phyloP scores from a whole-genome alignment of 495 filamentous ascomycete species.

The Aspergillus cristatus region DNA sequence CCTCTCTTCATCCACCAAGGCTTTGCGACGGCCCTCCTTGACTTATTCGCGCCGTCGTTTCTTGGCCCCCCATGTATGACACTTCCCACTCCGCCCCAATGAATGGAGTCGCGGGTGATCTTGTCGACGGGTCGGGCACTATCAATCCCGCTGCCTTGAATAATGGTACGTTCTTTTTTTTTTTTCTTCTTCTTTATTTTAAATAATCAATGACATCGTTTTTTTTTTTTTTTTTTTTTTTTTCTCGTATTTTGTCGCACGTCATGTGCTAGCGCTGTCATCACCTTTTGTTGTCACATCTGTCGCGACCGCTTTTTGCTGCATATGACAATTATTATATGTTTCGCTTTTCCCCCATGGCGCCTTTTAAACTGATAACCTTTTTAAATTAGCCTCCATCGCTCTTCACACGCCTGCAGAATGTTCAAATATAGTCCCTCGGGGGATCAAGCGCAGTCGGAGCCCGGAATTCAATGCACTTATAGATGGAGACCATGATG shows the following conservation, averaged over 20 bases:
- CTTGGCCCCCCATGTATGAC: slow-evolving; percentile 49
- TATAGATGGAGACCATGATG: slow-evolving; percentile 62
- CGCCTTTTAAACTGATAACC: slow-evolving; percentile 33
- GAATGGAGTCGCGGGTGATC: slow-evolving; percentile 53
- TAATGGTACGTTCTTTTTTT: slow-evolving; percentile 40
- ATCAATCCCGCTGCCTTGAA: slow-evolving; percentile 73
- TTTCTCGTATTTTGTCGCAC: neutral
- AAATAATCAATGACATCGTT: neutral
- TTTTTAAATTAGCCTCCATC: slow-evolving; percentile 34
- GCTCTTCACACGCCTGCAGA: slow-evolving; percentile 34
- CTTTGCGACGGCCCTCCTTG: slow-evolving; percentile 14
- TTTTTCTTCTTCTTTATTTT: neutral
- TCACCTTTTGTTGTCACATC: neutral
- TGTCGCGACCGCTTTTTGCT: slow-evolving; percentile 1
- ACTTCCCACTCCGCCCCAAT: slow-evolving; percentile 44
- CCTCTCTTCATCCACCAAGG: slow-evolving; percentile 2
- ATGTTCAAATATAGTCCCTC: slow-evolving; percentile 45
- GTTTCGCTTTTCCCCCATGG: slow-evolving; percentile 14
- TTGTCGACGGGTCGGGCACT: slow-evolving; percentile 65
- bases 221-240: slow-evolving; percentile 2
- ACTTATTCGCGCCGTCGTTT: slow-evolving; percentile 22
- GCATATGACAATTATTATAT: too few relatives aligned
- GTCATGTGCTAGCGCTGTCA: neutral
- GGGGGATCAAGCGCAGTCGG: slow-evolving; percentile 87
- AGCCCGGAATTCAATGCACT: slow-evolving; percentile 55